Evolutionary conservation across 2,329 filamentous ascomycete genomes (phyloP), one percentile per base, ranked within the genome.

Genomic region (Sporothrix schenckii): DNA sequence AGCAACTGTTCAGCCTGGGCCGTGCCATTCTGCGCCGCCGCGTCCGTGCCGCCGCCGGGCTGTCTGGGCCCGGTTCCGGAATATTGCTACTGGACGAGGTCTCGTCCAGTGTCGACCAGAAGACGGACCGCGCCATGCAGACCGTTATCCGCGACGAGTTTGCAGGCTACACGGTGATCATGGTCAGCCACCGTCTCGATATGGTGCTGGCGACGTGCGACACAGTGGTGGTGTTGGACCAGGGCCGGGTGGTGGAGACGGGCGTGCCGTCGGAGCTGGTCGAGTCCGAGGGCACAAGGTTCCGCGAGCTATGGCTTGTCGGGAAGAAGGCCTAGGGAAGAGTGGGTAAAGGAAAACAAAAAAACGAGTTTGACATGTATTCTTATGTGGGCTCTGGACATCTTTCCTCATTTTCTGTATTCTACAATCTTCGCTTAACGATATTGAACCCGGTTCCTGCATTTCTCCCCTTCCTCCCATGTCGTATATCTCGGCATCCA

Each of bases 1-100:
- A 83, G 58, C 89, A 91, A 74, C 81, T 91, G 0, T 89, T 91
- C 74, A 88, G 84, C 72, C 81, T 91, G 0, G 88, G 86, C 0
- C 79, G 88, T 0, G 88, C 87, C 0, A 81, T 90, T 21, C 77
- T 91, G 9, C 79, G 84, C 4, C 72, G 76, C 19, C 58, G 76
- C 16, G 69, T 76, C 2, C 68, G 66, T 2, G 49, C 54, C 16
- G 24, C 39, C 5, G 58, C 58, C 34, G 58, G 7, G 39, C 24
- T 9, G 24, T 44, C 49, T 16, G 49, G 56, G 1, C 10, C 6
- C 19, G 49, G 24, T 4, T 14, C 14, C 24, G 69, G 70, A 4
- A 70, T 83, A 0, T 65, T 83, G 14, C 61, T 84, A 2, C 76
- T 84, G 2, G 82, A 84, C 21, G 82, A 84, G 73, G 79, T 83